phyloP scores from a whole-genome alignment of 2,329 filamentous ascomycete genomes.

The Fusarium sp. region DNA sequence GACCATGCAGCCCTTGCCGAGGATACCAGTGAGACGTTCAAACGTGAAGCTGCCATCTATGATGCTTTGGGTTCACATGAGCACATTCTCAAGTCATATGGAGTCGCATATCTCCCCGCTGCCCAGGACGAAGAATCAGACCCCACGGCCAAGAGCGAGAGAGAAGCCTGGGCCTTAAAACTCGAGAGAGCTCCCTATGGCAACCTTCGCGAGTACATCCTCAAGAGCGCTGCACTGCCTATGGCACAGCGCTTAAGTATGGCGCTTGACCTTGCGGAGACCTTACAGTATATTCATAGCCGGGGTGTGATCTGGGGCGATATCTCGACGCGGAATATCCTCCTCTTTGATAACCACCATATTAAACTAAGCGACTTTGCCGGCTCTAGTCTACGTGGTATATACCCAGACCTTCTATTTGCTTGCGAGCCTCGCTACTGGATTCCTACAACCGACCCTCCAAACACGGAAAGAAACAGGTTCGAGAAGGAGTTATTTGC shows the following conservation, averaged over 20 bases:
- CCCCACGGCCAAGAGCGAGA: too few relatives aligned
- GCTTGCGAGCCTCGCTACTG: too few relatives aligned
- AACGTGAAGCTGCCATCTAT: slow-evolving; percentile 11
- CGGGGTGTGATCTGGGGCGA: slow-evolving; percentile 7
- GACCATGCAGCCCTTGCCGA: slow-evolving; percentile 8
- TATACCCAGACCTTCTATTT: too few relatives aligned
- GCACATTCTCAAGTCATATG: neutral
- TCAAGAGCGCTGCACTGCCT: neutral
- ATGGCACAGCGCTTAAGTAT: neutral
- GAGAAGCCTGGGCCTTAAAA: slow-evolving; percentile 7
- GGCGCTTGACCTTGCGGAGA: slow-evolving; percentile 5
- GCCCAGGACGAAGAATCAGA: too few relatives aligned
- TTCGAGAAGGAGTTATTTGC: slow-evolving; percentile 12
- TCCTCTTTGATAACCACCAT: too few relatives aligned
- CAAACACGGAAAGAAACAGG: neutral
- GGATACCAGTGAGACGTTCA: slow-evolving; percentile 3
- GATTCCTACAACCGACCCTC: too few relatives aligned
- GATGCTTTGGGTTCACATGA: slow-evolving; percentile 2
- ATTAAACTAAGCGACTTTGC: too few relatives aligned
- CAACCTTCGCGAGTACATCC: slow-evolving; percentile 3
- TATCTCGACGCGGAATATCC: slow-evolving; percentile 4
- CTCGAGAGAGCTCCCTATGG: slow-evolving; percentile 13
- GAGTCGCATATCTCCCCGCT: too few relatives aligned
- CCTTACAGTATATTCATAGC: slow-evolving; percentile 1
- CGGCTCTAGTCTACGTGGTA: too few relatives aligned